These are phyloP conservation scores for Ophiocordyceps camponoti-floridani DNA, from an alignment of 2,329 filamentous ascomycete species.

Conservation along the genomic window DNA sequence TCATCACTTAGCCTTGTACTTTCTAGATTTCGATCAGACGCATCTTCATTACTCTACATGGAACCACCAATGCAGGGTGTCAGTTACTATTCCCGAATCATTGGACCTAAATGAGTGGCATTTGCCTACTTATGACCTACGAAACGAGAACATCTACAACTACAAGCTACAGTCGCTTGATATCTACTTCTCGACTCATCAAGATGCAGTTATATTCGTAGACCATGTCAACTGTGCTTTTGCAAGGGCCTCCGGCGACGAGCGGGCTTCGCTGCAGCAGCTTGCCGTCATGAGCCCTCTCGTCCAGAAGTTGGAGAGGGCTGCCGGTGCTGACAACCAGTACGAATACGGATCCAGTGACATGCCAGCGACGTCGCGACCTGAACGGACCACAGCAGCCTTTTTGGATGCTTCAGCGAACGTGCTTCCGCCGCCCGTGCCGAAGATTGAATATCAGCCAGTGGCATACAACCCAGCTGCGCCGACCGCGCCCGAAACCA, in stretches of 20 bases:
- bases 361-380: slow-evolving; percentile 3
- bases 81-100: slow-evolving; percentile 40
- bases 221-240: slow-evolving; percentile 49
- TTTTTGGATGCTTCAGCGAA: neutral
- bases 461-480: slow-evolving; percentile 69
- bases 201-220: slow-evolving; percentile 53
- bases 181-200: slow-evolving; percentile 62
- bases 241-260: slow-evolving; percentile 41
- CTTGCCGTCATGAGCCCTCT: slow-evolving; percentile 43
- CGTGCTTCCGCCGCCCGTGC: slow-evolving; percentile 10
- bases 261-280: slow-evolving; percentile 33
- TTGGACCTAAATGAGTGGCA: slow-evolving; percentile 49
- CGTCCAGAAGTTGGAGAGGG: slow-evolving; percentile 55
- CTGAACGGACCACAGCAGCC: slow-evolving; percentile 3
- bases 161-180: slow-evolving; percentile 62
- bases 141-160: slow-evolving; percentile 61
- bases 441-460: slow-evolving; percentile 33
- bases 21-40: slow-evolving; percentile 44
- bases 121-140: slow-evolving; percentile 52
- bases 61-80: slow-evolving; percentile 55
- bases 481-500: slow-evolving; percentile 54
- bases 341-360: slow-evolving; percentile 15
- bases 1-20: neutral
- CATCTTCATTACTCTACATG: slow-evolving; percentile 48
- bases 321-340: slow-evolving; percentile 44